Percentiles rank a stretch among this genome's conserved stretches.
Conservation (phyloP, 129 eudicot species). For the Cynara cardunculus region DNA sequence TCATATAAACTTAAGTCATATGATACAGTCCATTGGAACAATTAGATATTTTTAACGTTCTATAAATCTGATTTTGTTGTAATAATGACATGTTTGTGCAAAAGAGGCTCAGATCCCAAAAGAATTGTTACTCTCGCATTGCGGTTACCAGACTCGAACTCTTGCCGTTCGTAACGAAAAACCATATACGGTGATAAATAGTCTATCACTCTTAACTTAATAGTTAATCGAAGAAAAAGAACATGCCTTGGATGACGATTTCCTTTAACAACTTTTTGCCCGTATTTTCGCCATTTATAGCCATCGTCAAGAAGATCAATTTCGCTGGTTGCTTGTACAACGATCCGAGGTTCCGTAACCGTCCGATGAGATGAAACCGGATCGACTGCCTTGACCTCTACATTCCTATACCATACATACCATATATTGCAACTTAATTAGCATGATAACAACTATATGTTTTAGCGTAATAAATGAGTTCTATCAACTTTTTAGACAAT, state of each 20-base stretch:
- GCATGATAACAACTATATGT: not conserved
- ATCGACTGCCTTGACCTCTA: not conserved
- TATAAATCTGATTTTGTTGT: no score
- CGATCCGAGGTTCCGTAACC: not conserved
- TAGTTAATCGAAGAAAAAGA: not conserved
- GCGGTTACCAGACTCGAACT: no score
- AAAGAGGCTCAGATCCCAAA: no score
- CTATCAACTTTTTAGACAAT: not conserved
- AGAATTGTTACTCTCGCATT: no score
- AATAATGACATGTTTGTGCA: no score
- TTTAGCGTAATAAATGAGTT: not conserved
- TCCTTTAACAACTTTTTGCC: slow-evolving; percentile 21
- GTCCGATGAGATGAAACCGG: not conserved
- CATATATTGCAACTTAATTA: not conserved
- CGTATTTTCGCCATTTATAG: slow-evolving; percentile 25
- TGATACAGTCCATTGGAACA: not conserved
- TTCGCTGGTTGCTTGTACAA: slow-evolving; percentile 14
- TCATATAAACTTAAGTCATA: no score
- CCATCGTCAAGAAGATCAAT: slow-evolving; percentile 30
- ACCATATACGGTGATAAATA: not conserved
- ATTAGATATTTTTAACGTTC: not conserved
- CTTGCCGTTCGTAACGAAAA: no score
- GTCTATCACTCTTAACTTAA: not conserved
- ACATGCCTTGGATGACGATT: slow-evolving; percentile 24
- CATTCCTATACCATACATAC: not conserved